Conservation (phyloP, 495 filamentous ascomycete species). For the Parachaetomium inaequale region DNA sequence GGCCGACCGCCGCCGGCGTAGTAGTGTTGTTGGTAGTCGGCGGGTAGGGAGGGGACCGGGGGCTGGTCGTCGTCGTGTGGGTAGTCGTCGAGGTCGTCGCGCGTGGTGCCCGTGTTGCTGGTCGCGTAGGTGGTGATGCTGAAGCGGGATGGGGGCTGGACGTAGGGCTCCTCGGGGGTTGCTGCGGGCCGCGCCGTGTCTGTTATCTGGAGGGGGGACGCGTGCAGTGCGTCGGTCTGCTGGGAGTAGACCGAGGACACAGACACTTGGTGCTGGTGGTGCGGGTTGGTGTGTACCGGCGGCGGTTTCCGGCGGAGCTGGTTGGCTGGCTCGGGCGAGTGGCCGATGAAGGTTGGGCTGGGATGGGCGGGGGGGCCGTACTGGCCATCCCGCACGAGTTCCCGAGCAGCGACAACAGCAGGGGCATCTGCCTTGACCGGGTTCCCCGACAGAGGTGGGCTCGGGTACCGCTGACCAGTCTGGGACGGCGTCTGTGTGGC, state of each 20-base stretch:
- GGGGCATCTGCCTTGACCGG: slow-evolving; percentile 25
- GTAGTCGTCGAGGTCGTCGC: slow-evolving; percentile 46
- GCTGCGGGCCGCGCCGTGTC: slow-evolving; percentile 23
- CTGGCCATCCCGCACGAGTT: slow-evolving; percentile 24
- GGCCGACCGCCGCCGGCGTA: slow-evolving; percentile 24
- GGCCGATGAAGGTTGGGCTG: slow-evolving; percentile 21
- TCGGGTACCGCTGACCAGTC: slow-evolving; percentile 32
- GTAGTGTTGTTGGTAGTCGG: slow-evolving; percentile 7
- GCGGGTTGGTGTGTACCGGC: slow-evolving; percentile 27
- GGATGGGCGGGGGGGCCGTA: slow-evolving; percentile 13
- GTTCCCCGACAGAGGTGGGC: slow-evolving; percentile 35
- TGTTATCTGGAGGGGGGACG: slow-evolving; percentile 25
- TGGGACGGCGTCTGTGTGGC: slow-evolving; percentile 20
- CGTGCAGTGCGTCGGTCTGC: slow-evolving; percentile 24
- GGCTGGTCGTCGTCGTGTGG: slow-evolving; percentile 31
- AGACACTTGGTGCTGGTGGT: slow-evolving; percentile 34
- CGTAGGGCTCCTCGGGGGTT: slow-evolving; percentile 32
- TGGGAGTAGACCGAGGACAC: slow-evolving; percentile 39
- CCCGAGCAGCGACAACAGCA: slow-evolving; percentile 27
- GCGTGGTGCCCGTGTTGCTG: slow-evolving; percentile 53
- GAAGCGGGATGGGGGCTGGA: slow-evolving; percentile 64
- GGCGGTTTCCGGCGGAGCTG: slow-evolving; percentile 42
- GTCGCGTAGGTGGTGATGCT: slow-evolving; percentile 70
- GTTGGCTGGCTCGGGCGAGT: slow-evolving; percentile 32
- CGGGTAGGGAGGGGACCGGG: slow-evolving; percentile 33